phyloP scores from a whole-genome alignment of 2,329 filamentous ascomycete species.

The Exophiala spinifera region DNA sequence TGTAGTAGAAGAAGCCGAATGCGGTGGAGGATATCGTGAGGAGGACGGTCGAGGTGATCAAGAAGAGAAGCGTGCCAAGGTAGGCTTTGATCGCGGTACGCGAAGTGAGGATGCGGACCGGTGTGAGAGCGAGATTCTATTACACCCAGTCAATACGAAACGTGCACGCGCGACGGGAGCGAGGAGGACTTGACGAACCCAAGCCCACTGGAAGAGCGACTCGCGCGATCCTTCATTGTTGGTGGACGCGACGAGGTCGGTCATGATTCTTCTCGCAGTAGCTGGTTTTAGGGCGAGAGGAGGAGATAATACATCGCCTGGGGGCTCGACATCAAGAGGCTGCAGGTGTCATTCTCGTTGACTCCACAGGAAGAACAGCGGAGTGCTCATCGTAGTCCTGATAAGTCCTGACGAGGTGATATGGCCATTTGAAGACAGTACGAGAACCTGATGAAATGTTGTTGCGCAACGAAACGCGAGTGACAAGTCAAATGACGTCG shows the following conservation, averaged over 20 bases:
- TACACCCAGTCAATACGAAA: neutral
- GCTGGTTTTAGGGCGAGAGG: too few relatives aligned
- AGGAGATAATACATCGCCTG: too few relatives aligned
- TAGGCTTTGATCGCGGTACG: constrained; percentile 63
- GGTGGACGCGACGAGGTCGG: neutral
- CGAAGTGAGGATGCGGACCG: constrained; percentile 56
- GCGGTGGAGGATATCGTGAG: constrained; percentile 57
- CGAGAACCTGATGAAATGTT: too few relatives aligned
- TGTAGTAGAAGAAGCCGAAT: constrained; percentile 66
- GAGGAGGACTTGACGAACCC: constrained; percentile 13
- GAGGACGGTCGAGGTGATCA: constrained; percentile 53
- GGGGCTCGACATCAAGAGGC: too few relatives aligned
- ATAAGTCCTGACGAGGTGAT: too few relatives aligned
- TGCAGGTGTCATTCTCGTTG: too few relatives aligned
- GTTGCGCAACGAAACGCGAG: too few relatives aligned
- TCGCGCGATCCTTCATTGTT: constrained; percentile 8
- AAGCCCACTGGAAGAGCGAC: constrained; percentile 12
- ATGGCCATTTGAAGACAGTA: too few relatives aligned
- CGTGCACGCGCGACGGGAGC: neutral
- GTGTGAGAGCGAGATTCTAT: constrained; percentile 53
- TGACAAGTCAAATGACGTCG: too few relatives aligned
- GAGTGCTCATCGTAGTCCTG: too few relatives aligned
- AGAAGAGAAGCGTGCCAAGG: constrained; percentile 56
- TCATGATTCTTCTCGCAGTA: constrained; percentile 5
- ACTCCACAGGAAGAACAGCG: too few relatives aligned